Base-by-base conservation (phyloP, 805 yeast species). In the Hanseniaspora opuntiae region DNA sequence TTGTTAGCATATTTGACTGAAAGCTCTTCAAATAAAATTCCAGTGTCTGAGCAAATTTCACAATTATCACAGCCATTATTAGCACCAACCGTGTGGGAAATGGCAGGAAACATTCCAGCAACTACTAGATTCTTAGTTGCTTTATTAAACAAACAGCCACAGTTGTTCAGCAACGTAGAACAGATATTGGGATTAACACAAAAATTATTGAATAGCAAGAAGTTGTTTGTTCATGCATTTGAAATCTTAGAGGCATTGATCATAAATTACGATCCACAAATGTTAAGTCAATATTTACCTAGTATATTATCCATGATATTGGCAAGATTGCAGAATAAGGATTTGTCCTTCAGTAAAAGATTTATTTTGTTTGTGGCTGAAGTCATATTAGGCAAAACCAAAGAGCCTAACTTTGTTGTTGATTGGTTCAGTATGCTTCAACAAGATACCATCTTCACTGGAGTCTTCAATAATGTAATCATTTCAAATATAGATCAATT, bases 171-270 rank as follows among this genome's bases (percentile, higher is more conserved):
- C n/a, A 75, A 73, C 47, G 65, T 87, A 41, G 77, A 84, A 36
- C 95, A 97, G 3, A 76, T 93, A 32, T 71, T 93, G 40, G 99
- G 99, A 39, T 95, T 93, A n/a, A 94, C 86, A 73, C 98, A 94
- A 69, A 87, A 89, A 65, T 72, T 93, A 58, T 79, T 93, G 50
- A 80, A 96, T 0, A 86, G 97, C 0, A 84, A 83, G 59, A 75
- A 79, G 16, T 83, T 87, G 61, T 97, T 93, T 61, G 68, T 69
- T 38, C 75, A 79, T 61, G 97, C 97, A 1, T 84, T 93, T 66
- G 97, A 93, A 54, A 70, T 93, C 42, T 68, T 93, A 45, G 89
- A 85, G 63, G 70, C 75, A 3, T 81, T 93, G 47, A 65, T 90
- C 42, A 61, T 78, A 42, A 67, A 74, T 55, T 68, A 87, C 45